Evolutionary conservation across 192 early-diverging fungal genomes (phyloP).

Genomic region (Umbelopsis sp.): DNA sequence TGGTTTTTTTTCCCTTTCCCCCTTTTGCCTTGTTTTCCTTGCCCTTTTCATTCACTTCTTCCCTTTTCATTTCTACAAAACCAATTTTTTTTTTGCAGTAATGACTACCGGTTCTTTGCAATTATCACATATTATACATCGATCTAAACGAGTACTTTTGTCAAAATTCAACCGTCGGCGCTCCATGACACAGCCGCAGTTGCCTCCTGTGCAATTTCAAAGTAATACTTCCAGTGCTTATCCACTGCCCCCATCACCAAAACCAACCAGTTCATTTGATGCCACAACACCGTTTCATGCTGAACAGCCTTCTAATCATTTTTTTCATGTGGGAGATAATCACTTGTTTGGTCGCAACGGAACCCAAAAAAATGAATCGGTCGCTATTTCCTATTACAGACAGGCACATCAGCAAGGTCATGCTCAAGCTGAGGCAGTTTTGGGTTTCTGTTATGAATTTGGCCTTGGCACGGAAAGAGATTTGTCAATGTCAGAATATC

Average conservation of each 20-base stretch:
- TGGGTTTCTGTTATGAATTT: constrained; percentile 88
- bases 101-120: constrained; percentile 22
- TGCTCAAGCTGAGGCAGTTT: constrained; percentile 56
- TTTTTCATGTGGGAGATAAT: constrained; percentile 24
- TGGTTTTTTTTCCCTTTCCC: constrained; percentile 13
- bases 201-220: constrained; percentile 22
- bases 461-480: constrained; percentile 70
- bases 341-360: constrained; percentile 31
- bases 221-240: constrained; percentile 2
- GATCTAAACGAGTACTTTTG: constrained; percentile 24
- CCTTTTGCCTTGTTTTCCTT: constrained; percentile 8
- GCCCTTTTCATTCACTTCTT: constrained; percentile 7
- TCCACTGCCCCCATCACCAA: not conserved
- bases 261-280: not conserved
- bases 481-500: constrained; percentile 60
- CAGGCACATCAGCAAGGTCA: constrained; percentile 50
- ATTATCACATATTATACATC: constrained; percentile 24
- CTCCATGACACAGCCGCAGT: constrained; percentile 19
- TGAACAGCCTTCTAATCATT: constrained; percentile 14
- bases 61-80: constrained; percentile 18
- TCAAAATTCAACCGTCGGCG: constrained; percentile 26
- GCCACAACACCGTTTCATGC: not conserved
- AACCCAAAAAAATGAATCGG: not conserved
- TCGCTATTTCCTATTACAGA: constrained; percentile 32
- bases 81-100: not conserved